These are phyloP conservation scores for Aspergillus texensis DNA, from an alignment of 2,329 filamentous ascomycete genomes.

Conservation along the genomic window DNA sequence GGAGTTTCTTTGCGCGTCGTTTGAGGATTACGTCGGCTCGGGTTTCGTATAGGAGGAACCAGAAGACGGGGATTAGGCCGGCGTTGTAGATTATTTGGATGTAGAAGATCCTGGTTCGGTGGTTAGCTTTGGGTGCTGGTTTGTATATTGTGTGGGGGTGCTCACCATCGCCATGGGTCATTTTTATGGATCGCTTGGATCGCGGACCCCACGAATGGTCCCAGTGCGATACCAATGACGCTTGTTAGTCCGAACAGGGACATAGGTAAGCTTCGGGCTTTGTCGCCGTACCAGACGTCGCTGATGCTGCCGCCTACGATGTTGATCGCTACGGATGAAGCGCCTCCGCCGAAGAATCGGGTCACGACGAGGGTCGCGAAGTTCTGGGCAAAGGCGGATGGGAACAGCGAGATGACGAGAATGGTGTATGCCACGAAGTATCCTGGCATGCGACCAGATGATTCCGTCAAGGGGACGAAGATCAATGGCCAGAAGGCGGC, in stretches of 20 bases:
- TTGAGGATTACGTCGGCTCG: conserved; percentile 46
- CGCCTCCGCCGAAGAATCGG: conserved; percentile 49
- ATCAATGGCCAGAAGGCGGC: conserved; percentile 41
- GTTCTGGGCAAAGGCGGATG: conserved; percentile 47
- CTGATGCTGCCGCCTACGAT: conserved; percentile 41
- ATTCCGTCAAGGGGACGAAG: conserved; percentile 42
- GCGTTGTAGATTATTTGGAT: conserved; percentile 49
- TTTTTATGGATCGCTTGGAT: conserved; percentile 39
- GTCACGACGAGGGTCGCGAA: conserved; percentile 50
- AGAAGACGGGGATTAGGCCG: conserved; percentile 44
- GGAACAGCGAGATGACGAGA: conserved; percentile 46
- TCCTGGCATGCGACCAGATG: conserved; percentile 47
- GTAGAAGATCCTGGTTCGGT: conserved; percentile 38
- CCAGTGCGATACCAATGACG: conserved; percentile 48
- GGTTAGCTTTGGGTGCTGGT: too few relatives aligned
- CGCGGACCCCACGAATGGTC: conserved; percentile 48
- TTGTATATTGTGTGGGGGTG: too few relatives aligned
- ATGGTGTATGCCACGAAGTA: conserved; percentile 47
- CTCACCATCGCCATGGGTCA: conserved; percentile 44
- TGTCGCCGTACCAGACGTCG: conserved; percentile 41
- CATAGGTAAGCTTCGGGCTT: conserved; percentile 45
- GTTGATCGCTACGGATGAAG: conserved; percentile 47
- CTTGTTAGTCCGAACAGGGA: conserved; percentile 48
- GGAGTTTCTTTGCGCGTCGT: conserved; percentile 43
- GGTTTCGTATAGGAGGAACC: conserved; percentile 46